Base-by-base conservation (phyloP, 768 basidiomycete species). In the Lactarius akahatsu region DNA sequence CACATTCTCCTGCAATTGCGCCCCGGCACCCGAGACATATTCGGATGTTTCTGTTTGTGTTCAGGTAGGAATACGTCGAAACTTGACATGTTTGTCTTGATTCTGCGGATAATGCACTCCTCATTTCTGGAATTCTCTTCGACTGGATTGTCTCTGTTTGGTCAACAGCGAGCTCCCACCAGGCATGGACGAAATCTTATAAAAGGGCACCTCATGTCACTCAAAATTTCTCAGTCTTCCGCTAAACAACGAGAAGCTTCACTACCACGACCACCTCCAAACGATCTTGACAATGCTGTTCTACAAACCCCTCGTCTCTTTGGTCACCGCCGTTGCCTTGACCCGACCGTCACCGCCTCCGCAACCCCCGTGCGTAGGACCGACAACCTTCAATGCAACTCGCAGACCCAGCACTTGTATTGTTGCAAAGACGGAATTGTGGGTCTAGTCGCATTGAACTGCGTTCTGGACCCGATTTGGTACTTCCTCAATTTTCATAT, bases 231-330 rank as follows among this genome's bases (percentile, higher is more conserved):
- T 26, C 63, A 59, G 45, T 40, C 45, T 45, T 45, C 45, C 16
- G 5, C 18, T 18, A n/a, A 20, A 47, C 57, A 59, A 38, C 45
- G 47, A 15, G 18, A 34, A 64, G 26, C 26, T 50, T 41, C 63
- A 63, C 55, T n/a, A 47, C 20, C 26, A 26, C 34, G 32, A 38
- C 23, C 36, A 6, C 26, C 36, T 38, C 9, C 45, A 38, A 47
- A 56, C 13, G 36, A 7, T 58, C 34, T 58, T 28, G 7, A 64
- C 26, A 23, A 64, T 64, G 63, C 28, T 58, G 18, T n/a, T 52
- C 43, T 15, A 36, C 56, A 63, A 63, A 2, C 34, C 34, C 13
- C 26, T 64, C 45, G 3, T 59, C 18, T 64, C 63, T 40, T 28
- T 64, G 16, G 9, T 64, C 23, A 43, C 63, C 10, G 61, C 8